These are phyloP conservation scores for Sugiyamaella paludigena DNA, from an alignment of 1,139 yeast genomes.

Conservation along the genomic window DNA sequence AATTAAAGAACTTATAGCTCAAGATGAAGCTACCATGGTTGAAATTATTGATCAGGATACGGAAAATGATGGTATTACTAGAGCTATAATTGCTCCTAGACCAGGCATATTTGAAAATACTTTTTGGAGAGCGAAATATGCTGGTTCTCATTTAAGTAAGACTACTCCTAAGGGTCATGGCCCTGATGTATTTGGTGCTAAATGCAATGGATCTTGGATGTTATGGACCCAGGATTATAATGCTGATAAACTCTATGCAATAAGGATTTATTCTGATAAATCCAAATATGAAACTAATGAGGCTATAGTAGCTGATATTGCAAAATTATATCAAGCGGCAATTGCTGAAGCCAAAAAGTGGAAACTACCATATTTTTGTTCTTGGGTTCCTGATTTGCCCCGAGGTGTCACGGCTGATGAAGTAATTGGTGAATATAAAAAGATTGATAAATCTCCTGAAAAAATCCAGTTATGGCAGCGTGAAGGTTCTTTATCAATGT, in stretches of 20 bases:
- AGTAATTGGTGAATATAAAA: conserved; percentile 10
- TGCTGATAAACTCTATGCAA: conserved; percentile 37
- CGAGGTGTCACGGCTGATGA: conserved; percentile 19
- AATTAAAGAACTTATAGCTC: conserved; percentile 36
- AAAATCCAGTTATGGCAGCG: conserved; percentile 11
- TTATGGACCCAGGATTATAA: conserved; percentile 51
- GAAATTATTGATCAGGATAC: conserved; percentile 32
- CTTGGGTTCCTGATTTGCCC: conserved; percentile 34
- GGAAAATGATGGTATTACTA: conserved; percentile 33
- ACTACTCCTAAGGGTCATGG: conserved; percentile 7
- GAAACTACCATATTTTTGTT: conserved; percentile 22
- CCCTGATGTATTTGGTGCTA: conserved; percentile 39
- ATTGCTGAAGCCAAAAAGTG: conserved; percentile 29
- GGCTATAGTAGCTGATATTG: conserved; percentile 16
- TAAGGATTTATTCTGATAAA: conserved; percentile 28
- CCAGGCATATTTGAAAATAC: conserved; percentile 44
- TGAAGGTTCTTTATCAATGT: conserved; percentile 33
- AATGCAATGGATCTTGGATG: conserved; percentile 36
- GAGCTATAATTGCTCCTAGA: conserved; percentile 41
- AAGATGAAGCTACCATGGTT: conserved; percentile 34
- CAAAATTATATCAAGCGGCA: conserved; percentile 29
- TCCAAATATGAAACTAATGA: conserved; percentile 13
- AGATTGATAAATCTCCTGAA: conserved; percentile 5
- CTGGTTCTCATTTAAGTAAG: conserved; percentile 28
- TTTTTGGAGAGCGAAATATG: conserved; percentile 43